A percentile compares a stretch with the other conserved stretches of the same genome.
These are phyloP conservation scores for Turritis glabra DNA, from an alignment of 345 rosid species.

Conservation along the genomic window DNA sequence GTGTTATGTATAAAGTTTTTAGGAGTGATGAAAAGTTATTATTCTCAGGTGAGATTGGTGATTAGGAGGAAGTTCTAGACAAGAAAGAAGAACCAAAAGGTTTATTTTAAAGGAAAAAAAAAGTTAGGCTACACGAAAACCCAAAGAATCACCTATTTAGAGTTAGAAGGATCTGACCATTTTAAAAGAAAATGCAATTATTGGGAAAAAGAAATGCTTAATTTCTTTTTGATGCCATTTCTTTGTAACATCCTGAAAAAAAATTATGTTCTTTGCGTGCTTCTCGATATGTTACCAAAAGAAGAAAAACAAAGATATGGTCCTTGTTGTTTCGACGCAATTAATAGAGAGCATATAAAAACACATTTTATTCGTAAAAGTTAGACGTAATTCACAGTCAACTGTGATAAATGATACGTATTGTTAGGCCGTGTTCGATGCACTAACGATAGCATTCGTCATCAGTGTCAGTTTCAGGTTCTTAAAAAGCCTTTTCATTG, in stretches of 20 bases:
- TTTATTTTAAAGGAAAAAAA: neutral
- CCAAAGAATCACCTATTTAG: constrained; percentile 31
- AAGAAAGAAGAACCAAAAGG: neutral
- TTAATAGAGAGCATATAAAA: neutral
- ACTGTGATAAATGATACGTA: constrained; percentile 23
- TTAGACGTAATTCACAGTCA: constrained; percentile 27
- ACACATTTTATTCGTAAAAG: neutral
- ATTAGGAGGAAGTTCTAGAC: constrained; percentile 15
- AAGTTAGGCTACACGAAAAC: constrained; percentile 35
- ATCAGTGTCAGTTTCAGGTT: constrained; percentile 23
- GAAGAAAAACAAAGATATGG: constrained; percentile 34
- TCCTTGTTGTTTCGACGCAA: constrained; percentile 24
- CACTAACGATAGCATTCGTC: constrained; percentile 25
- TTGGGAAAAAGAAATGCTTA: constrained; percentile 4
- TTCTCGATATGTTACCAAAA: constrained; percentile 35
- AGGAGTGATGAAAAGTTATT: constrained; percentile 9
- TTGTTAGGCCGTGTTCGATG: neutral
- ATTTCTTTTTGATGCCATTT: constrained; percentile 22
- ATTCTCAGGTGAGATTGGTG: constrained; percentile 33
- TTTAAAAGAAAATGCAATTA: constrained; percentile 30
- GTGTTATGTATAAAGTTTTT: neutral
- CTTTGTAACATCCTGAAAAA: constrained; percentile 9
- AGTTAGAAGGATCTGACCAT: constrained; percentile 31
- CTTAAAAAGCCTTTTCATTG: neutral
- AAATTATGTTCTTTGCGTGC: constrained; percentile 32